Evolutionary conservation across 2,329 filamentous ascomycete species (phyloP).

Genomic region (Laburnicola sp.): DNA sequence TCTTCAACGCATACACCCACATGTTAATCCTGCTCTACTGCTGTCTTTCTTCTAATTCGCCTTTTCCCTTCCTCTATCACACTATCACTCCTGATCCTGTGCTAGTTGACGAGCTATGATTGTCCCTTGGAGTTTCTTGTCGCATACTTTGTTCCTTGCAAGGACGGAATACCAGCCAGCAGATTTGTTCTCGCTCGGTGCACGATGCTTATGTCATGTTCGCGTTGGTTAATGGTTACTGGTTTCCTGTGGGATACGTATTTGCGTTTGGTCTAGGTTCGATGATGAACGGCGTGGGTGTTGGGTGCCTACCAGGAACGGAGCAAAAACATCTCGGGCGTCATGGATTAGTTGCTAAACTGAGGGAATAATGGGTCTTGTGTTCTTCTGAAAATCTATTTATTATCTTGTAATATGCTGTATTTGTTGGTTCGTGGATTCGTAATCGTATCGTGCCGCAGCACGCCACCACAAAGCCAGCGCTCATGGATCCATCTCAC

Average conservation of each 20-base stretch:
- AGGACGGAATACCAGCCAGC: not conserved
- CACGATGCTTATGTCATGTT: not conserved
- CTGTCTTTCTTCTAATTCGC: not conserved
- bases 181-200: not conserved
- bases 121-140: not conserved
- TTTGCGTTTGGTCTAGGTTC: not conserved
- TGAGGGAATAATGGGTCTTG: not conserved
- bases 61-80: not conserved
- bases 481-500: not conserved
- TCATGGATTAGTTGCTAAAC: not conserved
- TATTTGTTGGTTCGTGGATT: conserved; percentile 1
- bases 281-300: not conserved
- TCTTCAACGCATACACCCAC: not conserved
- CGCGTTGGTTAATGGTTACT: conserved; percentile 12
- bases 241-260: not conserved
- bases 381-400: not conserved
- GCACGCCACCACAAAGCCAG: not conserved
- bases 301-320: not conserved
- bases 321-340: not conserved
- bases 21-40: not conserved
- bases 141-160: not conserved
- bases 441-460: not conserved
- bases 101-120: conserved; percentile 6
- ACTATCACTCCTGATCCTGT: conserved; percentile 4
- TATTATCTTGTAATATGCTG: not conserved